These are phyloP conservation scores for Fraxinus quadrangulata DNA, from an alignment of 257 asterid species.

Conservation along the genomic window DNA sequence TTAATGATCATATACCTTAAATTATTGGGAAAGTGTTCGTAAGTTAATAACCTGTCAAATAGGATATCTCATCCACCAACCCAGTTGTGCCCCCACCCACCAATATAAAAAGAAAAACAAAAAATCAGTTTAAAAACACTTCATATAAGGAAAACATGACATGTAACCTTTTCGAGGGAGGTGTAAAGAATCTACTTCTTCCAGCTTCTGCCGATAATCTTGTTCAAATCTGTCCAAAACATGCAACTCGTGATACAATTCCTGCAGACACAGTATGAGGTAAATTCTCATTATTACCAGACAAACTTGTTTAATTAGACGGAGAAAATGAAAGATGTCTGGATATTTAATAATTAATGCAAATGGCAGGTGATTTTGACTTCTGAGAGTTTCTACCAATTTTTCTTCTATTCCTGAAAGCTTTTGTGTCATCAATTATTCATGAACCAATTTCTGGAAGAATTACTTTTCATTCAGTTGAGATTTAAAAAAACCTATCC, in stretches of 20 bases:
- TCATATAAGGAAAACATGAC: conserved; percentile 21
- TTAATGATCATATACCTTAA: background rate
- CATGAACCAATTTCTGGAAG: background rate
- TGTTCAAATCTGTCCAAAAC: conserved; percentile 90
- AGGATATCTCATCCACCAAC: background rate
- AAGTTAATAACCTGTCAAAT: background rate
- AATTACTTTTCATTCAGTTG: conserved; percentile 2
- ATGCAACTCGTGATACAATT: conserved; percentile 90
- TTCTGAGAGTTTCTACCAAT: background rate
- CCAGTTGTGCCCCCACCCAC: conserved; percentile 7
- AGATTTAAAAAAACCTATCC: conserved; percentile 7
- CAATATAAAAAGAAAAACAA: background rate
- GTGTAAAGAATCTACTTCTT: conserved; percentile 84
- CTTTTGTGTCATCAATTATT: conserved; percentile 5
- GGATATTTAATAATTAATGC: conserved; percentile 8
- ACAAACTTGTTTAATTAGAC: conserved; percentile 4
- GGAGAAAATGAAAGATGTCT: conserved; percentile 10
- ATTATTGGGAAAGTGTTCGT: background rate
- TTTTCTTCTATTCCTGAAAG: conserved; percentile 3
- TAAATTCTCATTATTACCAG: conserved; percentile 22
- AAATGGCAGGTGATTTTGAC: background rate
- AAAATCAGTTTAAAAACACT: conserved; percentile 14
- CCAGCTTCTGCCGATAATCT: conserved; percentile 87
- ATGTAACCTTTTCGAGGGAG: conserved; percentile 84
- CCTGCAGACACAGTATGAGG: conserved; percentile 55